Percentiles rank a stretch among this genome's conserved stretches.
These are phyloP conservation scores for Debaryomyces psychrophilus DNA, from an alignment of 1,139 yeast genomes.

Conservation along the genomic window DNA sequence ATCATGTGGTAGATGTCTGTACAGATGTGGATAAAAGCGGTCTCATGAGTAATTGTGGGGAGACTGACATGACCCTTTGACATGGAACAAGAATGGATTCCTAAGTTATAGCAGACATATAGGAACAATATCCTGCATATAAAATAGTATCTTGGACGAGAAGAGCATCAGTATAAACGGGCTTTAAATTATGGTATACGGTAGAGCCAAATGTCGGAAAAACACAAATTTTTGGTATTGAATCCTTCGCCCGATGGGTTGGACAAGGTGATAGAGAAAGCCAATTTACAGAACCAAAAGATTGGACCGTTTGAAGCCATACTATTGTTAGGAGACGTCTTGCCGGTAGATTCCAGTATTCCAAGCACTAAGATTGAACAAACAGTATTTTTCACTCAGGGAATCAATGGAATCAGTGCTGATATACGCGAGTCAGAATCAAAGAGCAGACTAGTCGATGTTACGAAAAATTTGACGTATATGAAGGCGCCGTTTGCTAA, in stretches of 20 bases:
- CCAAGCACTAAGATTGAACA: constrained; percentile 26
- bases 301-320: constrained; percentile 69
- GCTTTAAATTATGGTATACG: background rate
- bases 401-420: constrained; percentile 21
- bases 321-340: constrained; percentile 53
- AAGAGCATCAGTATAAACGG: constrained; percentile 5
- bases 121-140: background rate
- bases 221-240: constrained; percentile 47
- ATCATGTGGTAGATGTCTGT: no score
- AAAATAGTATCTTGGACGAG: background rate
- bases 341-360: constrained; percentile 21
- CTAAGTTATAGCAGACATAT: background rate
- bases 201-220: constrained; percentile 12
- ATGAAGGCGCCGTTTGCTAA: constrained; percentile 33
- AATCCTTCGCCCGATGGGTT: constrained; percentile 48
- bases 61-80: background rate
- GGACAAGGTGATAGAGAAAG: constrained; percentile 48
- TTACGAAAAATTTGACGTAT: constrained; percentile 25
- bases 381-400: constrained; percentile 37
- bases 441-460: constrained; percentile 19
- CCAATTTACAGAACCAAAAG: constrained; percentile 52
- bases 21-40: no score
- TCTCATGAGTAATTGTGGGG: background rate
- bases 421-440: background rate
- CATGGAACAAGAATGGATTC: background rate